phyloP scores from a whole-genome alignment of 2,329 filamentous ascomycete species.

The Clarireedia paspali region DNA sequence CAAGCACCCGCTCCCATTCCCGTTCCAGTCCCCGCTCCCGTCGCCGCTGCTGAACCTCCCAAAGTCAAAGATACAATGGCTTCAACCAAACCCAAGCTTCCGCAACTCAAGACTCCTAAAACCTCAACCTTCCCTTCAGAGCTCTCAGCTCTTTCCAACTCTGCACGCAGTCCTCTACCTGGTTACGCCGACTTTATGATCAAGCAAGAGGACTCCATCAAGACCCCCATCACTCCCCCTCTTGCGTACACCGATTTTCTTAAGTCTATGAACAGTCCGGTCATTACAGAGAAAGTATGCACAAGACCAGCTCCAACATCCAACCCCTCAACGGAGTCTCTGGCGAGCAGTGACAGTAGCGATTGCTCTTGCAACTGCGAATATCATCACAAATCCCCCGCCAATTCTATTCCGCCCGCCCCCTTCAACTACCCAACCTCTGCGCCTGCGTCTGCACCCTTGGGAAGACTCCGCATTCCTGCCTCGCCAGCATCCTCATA shows the following conservation, averaged over 20 bases:
- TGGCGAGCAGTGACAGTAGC: slow-evolving; percentile 35
- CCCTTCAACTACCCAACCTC: slow-evolving; percentile 53
- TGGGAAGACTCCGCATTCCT: slow-evolving; percentile 65
- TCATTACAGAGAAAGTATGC: slow-evolving; percentile 30
- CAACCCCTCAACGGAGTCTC: slow-evolving; percentile 32
- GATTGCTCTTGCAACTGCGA: slow-evolving; percentile 52
- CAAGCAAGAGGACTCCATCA: slow-evolving; percentile 60
- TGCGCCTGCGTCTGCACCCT: slow-evolving; percentile 48
- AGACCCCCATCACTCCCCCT: slow-evolving; percentile 87
- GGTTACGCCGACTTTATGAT: slow-evolving; percentile 48
- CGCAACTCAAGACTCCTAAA: slow-evolving; percentile 54
- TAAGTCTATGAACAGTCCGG: slow-evolving; percentile 56
- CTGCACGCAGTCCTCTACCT: slow-evolving; percentile 62
- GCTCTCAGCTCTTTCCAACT: slow-evolving; percentile 51
- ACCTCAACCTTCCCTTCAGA: slow-evolving; percentile 54
- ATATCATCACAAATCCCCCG: slow-evolving; percentile 43
- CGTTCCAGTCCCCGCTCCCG: slow-evolving; percentile 17
- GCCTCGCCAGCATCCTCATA: slow-evolving; percentile 64
- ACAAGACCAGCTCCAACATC: slow-evolving; percentile 41
- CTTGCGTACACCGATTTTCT: slow-evolving; percentile 89
- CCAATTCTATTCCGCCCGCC: slow-evolving; percentile 47
- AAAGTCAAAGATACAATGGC: slow-evolving; percentile 23
- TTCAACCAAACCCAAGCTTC: slow-evolving; percentile 44
- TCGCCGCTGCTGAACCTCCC: background rate
- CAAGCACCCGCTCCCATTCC: slow-evolving; percentile 14